phyloP scores from a whole-genome alignment of 2,329 filamentous ascomycete species.

The Aspergillus spinulosporus region DNA sequence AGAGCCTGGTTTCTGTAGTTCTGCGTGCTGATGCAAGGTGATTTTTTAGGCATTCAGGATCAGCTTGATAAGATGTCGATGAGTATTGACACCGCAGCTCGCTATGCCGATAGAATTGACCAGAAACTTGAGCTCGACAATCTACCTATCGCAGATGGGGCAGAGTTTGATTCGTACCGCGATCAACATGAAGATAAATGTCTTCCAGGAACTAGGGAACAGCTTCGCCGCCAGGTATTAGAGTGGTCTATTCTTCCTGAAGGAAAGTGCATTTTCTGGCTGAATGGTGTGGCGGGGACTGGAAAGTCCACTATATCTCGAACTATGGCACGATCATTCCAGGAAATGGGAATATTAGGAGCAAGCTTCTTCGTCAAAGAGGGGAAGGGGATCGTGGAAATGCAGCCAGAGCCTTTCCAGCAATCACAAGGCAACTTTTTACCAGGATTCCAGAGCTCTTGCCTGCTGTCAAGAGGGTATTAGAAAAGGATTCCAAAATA shows the following conservation, averaged over 20 bases:
- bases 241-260: not conserved
- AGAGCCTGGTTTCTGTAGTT: too few relatives aligned
- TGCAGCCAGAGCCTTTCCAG: not conserved
- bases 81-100: too few relatives aligned
- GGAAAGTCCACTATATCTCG: slow-evolving; percentile 1
- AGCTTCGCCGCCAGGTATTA: not conserved
- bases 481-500: slow-evolving; percentile 28
- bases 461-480: slow-evolving; percentile 18
- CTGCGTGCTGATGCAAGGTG: too few relatives aligned
- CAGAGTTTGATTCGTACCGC: not conserved
- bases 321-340: not conserved
- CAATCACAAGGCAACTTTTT: not conserved
- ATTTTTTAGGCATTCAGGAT: not conserved
- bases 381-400: slow-evolving; percentile 30
- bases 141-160: not conserved
- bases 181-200: not conserved
- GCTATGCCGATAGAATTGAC: too few relatives aligned
- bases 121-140: not conserved
- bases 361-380: slow-evolving; percentile 48
- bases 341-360: not conserved
- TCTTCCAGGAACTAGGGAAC: not conserved
- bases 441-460: slow-evolving; percentile 29
- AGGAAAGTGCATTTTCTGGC: not conserved
- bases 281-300: not conserved
- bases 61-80: too few relatives aligned